Conservation (phyloP, 2,329 filamentous ascomycete genomes). For the Erysiphe neolycopersici region DNA sequence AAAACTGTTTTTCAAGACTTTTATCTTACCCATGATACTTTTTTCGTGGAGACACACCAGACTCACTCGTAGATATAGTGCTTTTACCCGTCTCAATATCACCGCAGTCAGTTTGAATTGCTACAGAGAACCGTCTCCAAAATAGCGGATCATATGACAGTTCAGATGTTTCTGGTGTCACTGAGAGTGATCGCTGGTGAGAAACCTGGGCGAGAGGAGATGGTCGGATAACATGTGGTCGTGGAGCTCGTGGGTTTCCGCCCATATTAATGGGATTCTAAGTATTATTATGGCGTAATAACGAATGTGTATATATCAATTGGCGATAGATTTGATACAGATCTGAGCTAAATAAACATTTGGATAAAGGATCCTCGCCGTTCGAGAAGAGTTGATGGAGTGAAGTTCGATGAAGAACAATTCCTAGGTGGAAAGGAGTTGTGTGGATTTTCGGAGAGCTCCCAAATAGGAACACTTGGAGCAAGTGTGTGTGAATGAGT, state of each 20-base stretch:
- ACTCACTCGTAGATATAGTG: background rate
- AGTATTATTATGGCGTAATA: background rate
- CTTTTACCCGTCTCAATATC: constrained; percentile 7
- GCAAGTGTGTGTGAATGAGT: no score
- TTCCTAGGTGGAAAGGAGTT: no score
- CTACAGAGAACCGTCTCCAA: constrained; percentile 13
- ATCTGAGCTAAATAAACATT: no score
- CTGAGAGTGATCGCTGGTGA: constrained; percentile 6
- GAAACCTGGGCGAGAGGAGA: constrained; percentile 13
- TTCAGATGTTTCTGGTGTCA: constrained; percentile 5
- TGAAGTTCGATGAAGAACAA: no score
- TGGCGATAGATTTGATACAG: no score
- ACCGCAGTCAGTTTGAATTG: constrained; percentile 10
- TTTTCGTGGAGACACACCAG: background rate
- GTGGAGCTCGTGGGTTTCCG: constrained; percentile 5
- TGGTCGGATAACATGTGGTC: constrained; percentile 6
- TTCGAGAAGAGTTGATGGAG: no score
- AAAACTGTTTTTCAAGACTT: background rate
- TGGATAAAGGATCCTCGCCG: no score
- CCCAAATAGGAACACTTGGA: no score
- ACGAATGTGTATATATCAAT: background rate
- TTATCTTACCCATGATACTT: background rate
- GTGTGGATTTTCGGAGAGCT: no score
- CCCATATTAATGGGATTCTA: constrained; percentile 3
- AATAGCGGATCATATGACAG: constrained; percentile 12